A percentile compares a stretch with the other conserved stretches of the same genome.
Evolutionary conservation across 2,329 filamentous ascomycete species (phyloP).

Genomic region (Mycogone perniciosa): DNA sequence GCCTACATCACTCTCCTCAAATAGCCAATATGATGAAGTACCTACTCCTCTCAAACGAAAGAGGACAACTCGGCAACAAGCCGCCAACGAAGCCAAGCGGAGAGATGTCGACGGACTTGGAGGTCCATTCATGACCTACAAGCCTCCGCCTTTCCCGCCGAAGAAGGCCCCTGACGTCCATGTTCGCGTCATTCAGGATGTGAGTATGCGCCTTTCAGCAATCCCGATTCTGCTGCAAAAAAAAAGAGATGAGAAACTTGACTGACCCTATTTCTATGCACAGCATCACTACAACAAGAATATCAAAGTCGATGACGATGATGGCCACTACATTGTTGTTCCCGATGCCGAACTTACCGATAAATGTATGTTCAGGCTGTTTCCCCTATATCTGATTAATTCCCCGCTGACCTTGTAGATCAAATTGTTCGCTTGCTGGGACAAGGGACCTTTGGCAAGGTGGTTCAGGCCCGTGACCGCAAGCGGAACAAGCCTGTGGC

Average conservation of each 20-base stretch:
- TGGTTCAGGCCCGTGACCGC: constrained; percentile 84
- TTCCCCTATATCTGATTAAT: not conserved
- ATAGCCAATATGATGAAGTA: constrained; percentile 56
- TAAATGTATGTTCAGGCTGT: constrained; percentile 62
- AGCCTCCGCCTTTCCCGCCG: constrained; percentile 78
- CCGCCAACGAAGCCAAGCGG: constrained; percentile 74
- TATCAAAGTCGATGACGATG: constrained; percentile 86
- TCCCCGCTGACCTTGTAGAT: constrained; percentile 47
- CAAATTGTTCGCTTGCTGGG: constrained; percentile 84
- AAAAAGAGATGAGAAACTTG: not conserved
- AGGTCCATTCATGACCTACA: constrained; percentile 71
- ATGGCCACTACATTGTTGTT: constrained; percentile 93
- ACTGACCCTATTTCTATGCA: not conserved
- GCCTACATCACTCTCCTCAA: constrained; percentile 68
- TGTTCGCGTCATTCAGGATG: constrained; percentile 57
- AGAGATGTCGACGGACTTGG: constrained; percentile 64
- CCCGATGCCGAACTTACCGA: constrained; percentile 81
- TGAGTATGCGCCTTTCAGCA: constrained; percentile 34
- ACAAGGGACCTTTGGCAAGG: constrained; percentile 97
- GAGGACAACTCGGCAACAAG: constrained; percentile 67
- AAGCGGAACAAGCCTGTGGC: constrained; percentile 73
- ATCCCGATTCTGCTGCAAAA: not conserved
- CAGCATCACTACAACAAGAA: constrained; percentile 42
- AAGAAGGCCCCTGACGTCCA: constrained; percentile 81
- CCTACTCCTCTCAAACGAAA: constrained; percentile 84